phyloP scores from a whole-genome alignment of 495 filamentous ascomycete species.

The Pseudotulostoma volvatum region DNA sequence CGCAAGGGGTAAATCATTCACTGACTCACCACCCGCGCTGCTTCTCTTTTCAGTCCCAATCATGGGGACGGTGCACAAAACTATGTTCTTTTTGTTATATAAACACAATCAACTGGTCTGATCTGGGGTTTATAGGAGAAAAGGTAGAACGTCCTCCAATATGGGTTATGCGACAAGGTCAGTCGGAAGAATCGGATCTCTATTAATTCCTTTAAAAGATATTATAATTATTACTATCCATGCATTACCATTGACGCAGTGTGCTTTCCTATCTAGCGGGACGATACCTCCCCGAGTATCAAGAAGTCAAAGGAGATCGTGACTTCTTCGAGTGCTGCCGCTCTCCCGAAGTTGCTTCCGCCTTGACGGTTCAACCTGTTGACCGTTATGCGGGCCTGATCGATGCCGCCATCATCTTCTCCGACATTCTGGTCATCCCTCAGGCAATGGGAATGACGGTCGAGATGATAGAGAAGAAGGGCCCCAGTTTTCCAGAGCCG shows the following conservation, averaged over 20 bases:
- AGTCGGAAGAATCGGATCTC: no score
- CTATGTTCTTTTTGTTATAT: no score
- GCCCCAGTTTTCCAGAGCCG: constrained; percentile 82
- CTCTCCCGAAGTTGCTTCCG: constrained; percentile 77
- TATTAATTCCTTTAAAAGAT: no score
- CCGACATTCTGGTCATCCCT: constrained; percentile 92
- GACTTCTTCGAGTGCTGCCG: constrained; percentile 99
- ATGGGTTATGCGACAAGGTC: constrained; percentile 99
- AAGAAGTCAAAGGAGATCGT: constrained; percentile 69
- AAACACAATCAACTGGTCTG: constrained; percentile 4
- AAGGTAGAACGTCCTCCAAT: constrained; percentile 80
- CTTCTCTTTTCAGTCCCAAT: constrained; percentile 1
- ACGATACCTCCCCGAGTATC: constrained; percentile 94
- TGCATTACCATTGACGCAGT: no score
- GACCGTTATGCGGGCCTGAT: constrained; percentile 79
- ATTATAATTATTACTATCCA: background rate
- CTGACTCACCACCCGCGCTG: background rate
- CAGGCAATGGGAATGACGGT: constrained; percentile 96
- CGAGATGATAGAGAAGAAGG: constrained; percentile 92
- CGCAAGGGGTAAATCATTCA: constrained; percentile 55
- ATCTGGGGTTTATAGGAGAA: constrained; percentile 44
- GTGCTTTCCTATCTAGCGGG: constrained; percentile 37
- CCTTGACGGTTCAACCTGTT: constrained; percentile 82
- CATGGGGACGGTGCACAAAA: no score
- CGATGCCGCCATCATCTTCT: constrained; percentile 97